Evolutionary conservation across 2,329 filamentous ascomycete genomes (phyloP).

Genomic region (Aureobasidium sp.): DNA sequence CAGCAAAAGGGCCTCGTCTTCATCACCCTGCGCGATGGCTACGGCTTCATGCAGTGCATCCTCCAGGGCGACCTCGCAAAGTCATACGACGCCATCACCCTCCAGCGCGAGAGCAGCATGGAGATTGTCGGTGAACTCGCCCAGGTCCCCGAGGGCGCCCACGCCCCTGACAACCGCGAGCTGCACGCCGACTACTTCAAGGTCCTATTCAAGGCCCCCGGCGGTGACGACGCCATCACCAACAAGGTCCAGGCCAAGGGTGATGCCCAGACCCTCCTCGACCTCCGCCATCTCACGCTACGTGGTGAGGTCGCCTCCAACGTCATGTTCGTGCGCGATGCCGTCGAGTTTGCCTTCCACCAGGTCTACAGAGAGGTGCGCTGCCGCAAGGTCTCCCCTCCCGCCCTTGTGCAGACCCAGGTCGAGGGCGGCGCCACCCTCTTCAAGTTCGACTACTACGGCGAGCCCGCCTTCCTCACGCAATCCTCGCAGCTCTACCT

Average conservation of each 20-base stretch:
- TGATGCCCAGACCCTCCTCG: constrained; percentile 66
- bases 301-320: constrained; percentile 78
- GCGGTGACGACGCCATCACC: constrained; percentile 85
- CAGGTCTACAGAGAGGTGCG: constrained; percentile 68
- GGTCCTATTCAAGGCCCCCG: constrained; percentile 57
- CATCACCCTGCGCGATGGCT: constrained; percentile 77
- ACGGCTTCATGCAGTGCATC: constrained; percentile 78
- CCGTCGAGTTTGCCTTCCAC: constrained; percentile 74
- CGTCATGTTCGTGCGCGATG: constrained; percentile 79
- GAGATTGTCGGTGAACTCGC: constrained; percentile 77
- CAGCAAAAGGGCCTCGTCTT: constrained; percentile 81
- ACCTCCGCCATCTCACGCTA: constrained; percentile 77
- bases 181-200: constrained; percentile 85
- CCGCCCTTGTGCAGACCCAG: constrained; percentile 89
- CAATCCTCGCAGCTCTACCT: constrained; percentile 97
- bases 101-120: constrained; percentile 83
- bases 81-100: constrained; percentile 83
- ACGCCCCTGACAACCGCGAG: constrained; percentile 78
- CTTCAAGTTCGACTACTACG: constrained; percentile 85
- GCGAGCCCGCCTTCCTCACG: constrained; percentile 84
- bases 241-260: constrained; percentile 66
- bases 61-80: constrained; percentile 75
- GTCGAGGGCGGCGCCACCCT: constrained; percentile 89
- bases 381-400: constrained; percentile 78
- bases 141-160: constrained; percentile 68